Conservation (phyloP, 805 yeast genomes). For the Cyberlindnera saturnus region DNA sequence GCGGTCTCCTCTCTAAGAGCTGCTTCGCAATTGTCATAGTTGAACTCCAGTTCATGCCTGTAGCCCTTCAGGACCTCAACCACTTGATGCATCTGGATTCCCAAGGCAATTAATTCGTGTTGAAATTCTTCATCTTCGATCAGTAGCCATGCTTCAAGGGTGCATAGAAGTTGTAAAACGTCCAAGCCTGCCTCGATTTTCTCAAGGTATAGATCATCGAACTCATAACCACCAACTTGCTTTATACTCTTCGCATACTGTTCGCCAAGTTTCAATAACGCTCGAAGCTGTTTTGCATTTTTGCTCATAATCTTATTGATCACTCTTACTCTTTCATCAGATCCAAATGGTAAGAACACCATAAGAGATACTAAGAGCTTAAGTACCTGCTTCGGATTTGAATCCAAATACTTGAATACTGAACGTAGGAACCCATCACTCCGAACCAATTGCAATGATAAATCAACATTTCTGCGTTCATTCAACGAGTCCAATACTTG, state of each 20-base stretch:
- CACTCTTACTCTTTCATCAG: constrained; percentile 19
- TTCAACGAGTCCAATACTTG: constrained; percentile 10
- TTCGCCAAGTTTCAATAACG: constrained; percentile 2
- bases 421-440: constrained; percentile 12
- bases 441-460: constrained; percentile 7
- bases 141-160: constrained; percentile 15
- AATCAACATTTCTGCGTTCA: constrained; percentile 8
- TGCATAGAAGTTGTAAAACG: constrained; percentile 11
- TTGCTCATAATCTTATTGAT: constrained; percentile 15
- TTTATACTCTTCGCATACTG: neutral
- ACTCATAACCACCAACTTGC: constrained; percentile 4
- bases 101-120: constrained; percentile 4
- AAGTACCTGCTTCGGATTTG: constrained; percentile 5
- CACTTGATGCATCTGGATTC: neutral
- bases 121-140: constrained; percentile 15
- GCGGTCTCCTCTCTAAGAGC: constrained; percentile 1
- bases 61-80: constrained; percentile 6
- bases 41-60: constrained; percentile 9
- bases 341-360: constrained; percentile 16
- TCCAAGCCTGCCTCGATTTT: constrained; percentile 17
- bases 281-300: constrained; percentile 9
- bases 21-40: constrained; percentile 4
- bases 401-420: constrained; percentile 8
- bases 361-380: constrained; percentile 10
- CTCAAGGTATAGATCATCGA: constrained; percentile 13